These are phyloP conservation scores for Coprinopsis cinerea DNA, from an alignment of 768 basidiomycete species.

Conservation along the genomic window DNA sequence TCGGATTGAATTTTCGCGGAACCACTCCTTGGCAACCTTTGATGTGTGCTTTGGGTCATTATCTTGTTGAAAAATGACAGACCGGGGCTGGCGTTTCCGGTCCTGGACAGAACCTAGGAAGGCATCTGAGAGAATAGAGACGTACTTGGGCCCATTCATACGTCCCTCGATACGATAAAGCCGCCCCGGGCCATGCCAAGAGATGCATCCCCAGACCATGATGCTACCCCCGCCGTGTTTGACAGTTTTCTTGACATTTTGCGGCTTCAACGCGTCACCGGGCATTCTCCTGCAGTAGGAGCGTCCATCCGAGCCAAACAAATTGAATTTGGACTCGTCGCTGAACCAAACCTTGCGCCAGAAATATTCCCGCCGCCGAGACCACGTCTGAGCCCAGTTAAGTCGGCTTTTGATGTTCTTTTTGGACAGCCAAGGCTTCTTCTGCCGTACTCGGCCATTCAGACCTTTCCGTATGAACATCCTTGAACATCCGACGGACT, in stretches of 20 bases:
- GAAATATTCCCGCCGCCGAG: not conserved
- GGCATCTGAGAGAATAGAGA: conserved; percentile 17
- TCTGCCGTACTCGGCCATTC: conserved; percentile 7
- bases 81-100: not conserved
- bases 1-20: conserved; percentile 1
- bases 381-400: not conserved
- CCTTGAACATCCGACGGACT: conserved; percentile 3
- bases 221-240: conserved; percentile 21
- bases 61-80: conserved; percentile 20
- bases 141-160: conserved; percentile 19
- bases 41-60: conserved; percentile 16
- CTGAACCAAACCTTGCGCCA: conserved; percentile 5
- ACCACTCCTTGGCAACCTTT: not conserved
- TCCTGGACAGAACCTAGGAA: conserved; percentile 12
- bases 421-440: conserved; percentile 7
- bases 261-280: not conserved
- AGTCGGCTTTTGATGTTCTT: not conserved
- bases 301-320: conserved; percentile 3
- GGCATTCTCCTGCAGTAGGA: not conserved
- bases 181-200: conserved; percentile 17
- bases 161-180: conserved; percentile 17
- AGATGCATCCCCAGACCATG: conserved; percentile 25
- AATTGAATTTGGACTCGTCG: conserved; percentile 6
- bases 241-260: conserved; percentile 9
- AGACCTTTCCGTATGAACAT: conserved; percentile 8